Evolutionary conservation across 129 eudicot species (phyloP).

Genomic region (Kitagawia praeruptora): DNA sequence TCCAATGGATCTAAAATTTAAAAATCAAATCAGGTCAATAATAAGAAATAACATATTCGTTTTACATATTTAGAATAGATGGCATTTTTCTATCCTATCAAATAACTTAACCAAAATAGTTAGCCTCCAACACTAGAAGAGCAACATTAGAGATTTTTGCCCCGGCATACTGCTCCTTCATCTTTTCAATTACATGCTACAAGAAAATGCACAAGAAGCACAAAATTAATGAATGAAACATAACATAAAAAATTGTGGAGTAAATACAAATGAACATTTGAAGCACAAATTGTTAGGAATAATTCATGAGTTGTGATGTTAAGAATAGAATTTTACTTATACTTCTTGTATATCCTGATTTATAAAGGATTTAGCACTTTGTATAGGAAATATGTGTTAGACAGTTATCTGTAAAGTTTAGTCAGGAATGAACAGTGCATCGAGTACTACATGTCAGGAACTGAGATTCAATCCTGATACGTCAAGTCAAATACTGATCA

Average conservation of each 20-base stretch:
- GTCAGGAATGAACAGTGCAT: too few species aligned
- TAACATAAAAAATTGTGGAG: background rate
- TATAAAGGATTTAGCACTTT: too few species aligned
- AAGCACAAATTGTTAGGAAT: too few species aligned
- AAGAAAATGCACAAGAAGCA: conserved; percentile 11
- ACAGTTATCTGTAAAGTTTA: too few species aligned
- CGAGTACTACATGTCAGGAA: too few species aligned
- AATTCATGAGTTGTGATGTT: too few species aligned
- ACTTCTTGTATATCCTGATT: too few species aligned
- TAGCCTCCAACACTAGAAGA: conserved; percentile 57
- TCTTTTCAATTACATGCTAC: conserved; percentile 57
- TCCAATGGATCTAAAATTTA: conserved; percentile 32
- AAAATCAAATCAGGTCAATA: background rate
- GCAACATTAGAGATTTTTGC: conserved; percentile 37
- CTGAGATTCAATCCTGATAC: too few species aligned
- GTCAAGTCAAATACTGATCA: too few species aligned
- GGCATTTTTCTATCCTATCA: background rate
- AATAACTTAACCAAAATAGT: conserved; percentile 38
- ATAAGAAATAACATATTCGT: background rate
- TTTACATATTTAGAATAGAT: background rate
- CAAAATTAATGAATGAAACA: background rate
- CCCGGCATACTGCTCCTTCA: conserved; percentile 38
- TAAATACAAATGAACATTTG: background rate
- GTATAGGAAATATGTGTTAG: too few species aligned
- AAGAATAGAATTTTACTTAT: too few species aligned